Conservation (phyloP, 805 yeast species). For the Sporopachydermia quercuum region DNA sequence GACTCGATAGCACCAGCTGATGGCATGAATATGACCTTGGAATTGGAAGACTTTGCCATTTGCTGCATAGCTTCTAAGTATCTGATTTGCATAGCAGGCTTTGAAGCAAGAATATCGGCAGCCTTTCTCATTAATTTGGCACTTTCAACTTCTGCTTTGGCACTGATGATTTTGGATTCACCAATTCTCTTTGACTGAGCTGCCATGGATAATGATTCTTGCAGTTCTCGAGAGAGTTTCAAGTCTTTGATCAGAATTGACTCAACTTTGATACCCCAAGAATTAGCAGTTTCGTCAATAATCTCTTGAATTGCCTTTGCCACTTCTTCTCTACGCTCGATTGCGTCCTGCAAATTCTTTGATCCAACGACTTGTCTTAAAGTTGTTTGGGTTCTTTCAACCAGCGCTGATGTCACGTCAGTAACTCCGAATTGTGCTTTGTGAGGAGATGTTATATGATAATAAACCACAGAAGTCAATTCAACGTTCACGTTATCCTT, state of each 20-base stretch:
- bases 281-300: slow-evolving; percentile 43
- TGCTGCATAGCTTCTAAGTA: slow-evolving; percentile 66
- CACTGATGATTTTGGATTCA: slow-evolving; percentile 61
- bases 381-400: slow-evolving; percentile 60
- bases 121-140: slow-evolving; percentile 69
- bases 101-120: slow-evolving; percentile 59
- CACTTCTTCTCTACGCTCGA: slow-evolving; percentile 58
- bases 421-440: slow-evolving; percentile 45
- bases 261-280: slow-evolving; percentile 62
- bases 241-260: slow-evolving; percentile 56
- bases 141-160: slow-evolving; percentile 61
- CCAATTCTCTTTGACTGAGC: slow-evolving; percentile 67
- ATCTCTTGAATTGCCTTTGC: slow-evolving; percentile 49
- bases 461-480: slow-evolving; percentile 54
- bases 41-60: slow-evolving; percentile 46
- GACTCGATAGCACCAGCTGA: slow-evolving; percentile 25
- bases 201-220: slow-evolving; percentile 51
- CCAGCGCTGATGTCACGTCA: slow-evolving; percentile 37
- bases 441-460: slow-evolving; percentile 52
- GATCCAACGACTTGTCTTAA: slow-evolving; percentile 59
- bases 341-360: slow-evolving; percentile 51
- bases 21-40: slow-evolving; percentile 70
- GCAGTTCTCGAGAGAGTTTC: slow-evolving; percentile 36
- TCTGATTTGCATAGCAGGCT: slow-evolving; percentile 67
- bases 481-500: slow-evolving; percentile 48